These are phyloP conservation scores for Backusella tuberculispora DNA, from an alignment of 192 early-diverging fungal species.

Conservation along the genomic window DNA sequence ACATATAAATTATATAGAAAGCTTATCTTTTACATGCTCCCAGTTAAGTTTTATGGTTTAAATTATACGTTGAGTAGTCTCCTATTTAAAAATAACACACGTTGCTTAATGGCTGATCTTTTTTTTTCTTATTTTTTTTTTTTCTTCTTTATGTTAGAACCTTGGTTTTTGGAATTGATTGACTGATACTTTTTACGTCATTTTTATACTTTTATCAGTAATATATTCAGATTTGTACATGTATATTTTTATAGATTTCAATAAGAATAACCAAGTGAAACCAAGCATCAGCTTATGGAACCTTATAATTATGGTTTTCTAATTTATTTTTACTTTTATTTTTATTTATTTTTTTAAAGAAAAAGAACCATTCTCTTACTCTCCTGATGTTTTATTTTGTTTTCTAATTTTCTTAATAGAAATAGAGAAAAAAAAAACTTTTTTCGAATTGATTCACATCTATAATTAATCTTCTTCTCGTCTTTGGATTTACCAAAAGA, in stretches of 20 bases:
- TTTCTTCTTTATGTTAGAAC: too few relatives aligned
- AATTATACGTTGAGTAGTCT: neutral
- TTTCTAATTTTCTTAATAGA: neutral
- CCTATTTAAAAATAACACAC: too few relatives aligned
- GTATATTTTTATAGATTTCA: neutral
- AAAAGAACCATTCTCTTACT: too few relatives aligned
- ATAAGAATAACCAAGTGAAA: constrained; percentile 2
- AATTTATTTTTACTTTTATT: too few relatives aligned
- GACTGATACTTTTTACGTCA: too few relatives aligned
- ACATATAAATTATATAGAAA: neutral
- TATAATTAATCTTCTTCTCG: neutral
- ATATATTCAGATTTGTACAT: neutral
- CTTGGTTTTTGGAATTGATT: too few relatives aligned
- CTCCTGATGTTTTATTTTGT: neutral
- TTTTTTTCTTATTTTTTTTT: too few relatives aligned
- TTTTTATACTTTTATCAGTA: too few relatives aligned
- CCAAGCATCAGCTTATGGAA: neutral
- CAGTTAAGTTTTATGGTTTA: neutral
- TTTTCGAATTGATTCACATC: neutral
- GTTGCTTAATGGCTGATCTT: too few relatives aligned
- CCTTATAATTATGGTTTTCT: neutral
- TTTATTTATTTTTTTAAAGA: too few relatives aligned
- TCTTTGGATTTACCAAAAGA: neutral
- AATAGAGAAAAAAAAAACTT: neutral
- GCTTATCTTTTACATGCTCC: neutral